phyloP scores from a whole-genome alignment of 768 basidiomycete genomes.

The Cystoderma amianthinum region DNA sequence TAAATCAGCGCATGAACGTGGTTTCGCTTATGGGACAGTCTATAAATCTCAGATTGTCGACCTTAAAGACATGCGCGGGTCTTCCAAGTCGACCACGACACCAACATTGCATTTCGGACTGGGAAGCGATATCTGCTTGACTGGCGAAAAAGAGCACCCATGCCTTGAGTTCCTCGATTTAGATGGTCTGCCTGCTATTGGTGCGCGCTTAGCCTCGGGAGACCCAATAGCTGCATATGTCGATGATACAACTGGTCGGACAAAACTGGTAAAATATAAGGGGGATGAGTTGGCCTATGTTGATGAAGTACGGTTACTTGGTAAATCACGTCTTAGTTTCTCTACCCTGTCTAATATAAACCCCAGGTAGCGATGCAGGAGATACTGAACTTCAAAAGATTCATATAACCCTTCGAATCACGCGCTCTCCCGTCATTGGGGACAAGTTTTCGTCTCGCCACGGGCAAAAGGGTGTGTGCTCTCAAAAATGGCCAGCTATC shows the following conservation, averaged over 20 bases:
- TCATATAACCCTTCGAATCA: constrained; percentile 88
- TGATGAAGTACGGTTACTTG: constrained; percentile 87
- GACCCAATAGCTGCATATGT: constrained; percentile 83
- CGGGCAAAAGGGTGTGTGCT: constrained; percentile 99
- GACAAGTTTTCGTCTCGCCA: constrained; percentile 99
- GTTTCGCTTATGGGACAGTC: constrained; percentile 93
- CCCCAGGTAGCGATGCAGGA: constrained; percentile 74
- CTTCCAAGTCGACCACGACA: constrained; percentile 45
- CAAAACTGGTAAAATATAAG: constrained; percentile 90
- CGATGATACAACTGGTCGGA: constrained; percentile 78
- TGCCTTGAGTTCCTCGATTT: constrained; percentile 52
- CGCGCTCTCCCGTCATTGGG: constrained; percentile 93
- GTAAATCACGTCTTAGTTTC: constrained; percentile 25
- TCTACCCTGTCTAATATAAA: constrained; percentile 2
- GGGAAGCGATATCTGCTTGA: constrained; percentile 60
- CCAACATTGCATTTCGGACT: constrained; percentile 88
- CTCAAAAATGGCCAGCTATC: constrained; percentile 95
- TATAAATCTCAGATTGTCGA: constrained; percentile 94
- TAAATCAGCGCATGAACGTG: constrained; percentile 97
- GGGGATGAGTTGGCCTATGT: constrained; percentile 89
- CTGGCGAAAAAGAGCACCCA: constrained; percentile 35
- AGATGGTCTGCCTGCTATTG: constrained; percentile 84
- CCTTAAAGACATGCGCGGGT: constrained; percentile 72
- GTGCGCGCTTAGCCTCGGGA: constrained; percentile 61
- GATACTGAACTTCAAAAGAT: constrained; percentile 89